phyloP scores from a whole-genome alignment of 2,329 filamentous ascomycete genomes.

The Bimuria novae-zelandiae region DNA sequence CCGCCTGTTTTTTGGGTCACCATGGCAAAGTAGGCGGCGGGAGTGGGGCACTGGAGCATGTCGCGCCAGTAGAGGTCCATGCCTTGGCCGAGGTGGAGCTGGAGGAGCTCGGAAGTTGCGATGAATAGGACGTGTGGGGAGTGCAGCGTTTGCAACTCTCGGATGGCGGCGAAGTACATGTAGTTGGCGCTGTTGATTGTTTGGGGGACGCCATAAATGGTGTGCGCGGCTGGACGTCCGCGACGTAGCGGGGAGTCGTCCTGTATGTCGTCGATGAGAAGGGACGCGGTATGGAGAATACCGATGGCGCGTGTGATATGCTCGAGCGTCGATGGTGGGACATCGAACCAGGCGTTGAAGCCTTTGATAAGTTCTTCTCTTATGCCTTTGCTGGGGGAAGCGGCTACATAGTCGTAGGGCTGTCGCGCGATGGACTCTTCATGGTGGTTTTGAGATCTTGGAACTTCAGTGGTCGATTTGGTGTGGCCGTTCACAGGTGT shows the following conservation, averaged over 20 bases:
- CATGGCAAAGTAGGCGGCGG: constrained; percentile 87
- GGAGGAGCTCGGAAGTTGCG: constrained; percentile 77
- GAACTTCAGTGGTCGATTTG: too few relatives aligned
- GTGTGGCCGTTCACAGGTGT: too few relatives aligned
- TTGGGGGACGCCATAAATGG: constrained; percentile 78
- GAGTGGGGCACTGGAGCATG: constrained; percentile 75
- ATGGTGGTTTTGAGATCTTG: too few relatives aligned
- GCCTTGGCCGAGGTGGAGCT: constrained; percentile 80
- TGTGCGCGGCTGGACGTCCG: constrained; percentile 76
- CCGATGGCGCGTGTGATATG: constrained; percentile 75
- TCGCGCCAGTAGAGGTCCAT: constrained; percentile 89
- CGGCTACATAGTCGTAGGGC: too few relatives aligned
- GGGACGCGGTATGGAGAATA: constrained; percentile 80
- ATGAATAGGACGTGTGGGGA: constrained; percentile 67
- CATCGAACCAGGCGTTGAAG: constrained; percentile 76
- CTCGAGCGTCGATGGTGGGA: constrained; percentile 67
- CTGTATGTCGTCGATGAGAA: constrained; percentile 71
- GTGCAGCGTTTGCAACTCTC: constrained; percentile 61
- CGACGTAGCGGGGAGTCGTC: constrained; percentile 61
- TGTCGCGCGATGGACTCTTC: too few relatives aligned
- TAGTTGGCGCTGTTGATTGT: constrained; percentile 88
- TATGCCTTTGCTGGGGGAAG: constrained; percentile 84
- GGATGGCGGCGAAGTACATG: constrained; percentile 76
- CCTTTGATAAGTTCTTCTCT: constrained; percentile 73
- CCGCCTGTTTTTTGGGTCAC: constrained; percentile 85